Evolutionary conservation across 495 filamentous ascomycete species (phyloP), one percentile per base, ranked within the genome.

Genomic region (Podospora anserina): DNA sequence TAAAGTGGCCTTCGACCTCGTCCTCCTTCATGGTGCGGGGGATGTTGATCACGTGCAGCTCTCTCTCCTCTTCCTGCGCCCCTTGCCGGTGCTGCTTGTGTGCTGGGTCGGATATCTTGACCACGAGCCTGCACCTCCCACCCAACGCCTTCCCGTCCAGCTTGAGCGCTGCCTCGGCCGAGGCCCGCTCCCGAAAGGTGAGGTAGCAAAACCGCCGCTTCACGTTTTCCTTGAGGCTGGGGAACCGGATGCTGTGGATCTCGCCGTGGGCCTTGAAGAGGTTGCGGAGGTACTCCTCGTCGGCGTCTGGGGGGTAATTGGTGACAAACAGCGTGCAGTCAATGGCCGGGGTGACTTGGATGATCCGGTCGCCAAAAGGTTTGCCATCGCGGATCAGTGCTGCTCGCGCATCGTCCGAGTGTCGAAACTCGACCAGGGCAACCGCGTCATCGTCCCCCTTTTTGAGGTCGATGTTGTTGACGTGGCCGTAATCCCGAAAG

Each of bases 161-260:
- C 32, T 86, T 78, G 1, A 88, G 90, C 2, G 93, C 92, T 34
- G 84, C 84, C 23, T 85, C 82, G 1, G 92, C 91, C 26, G 86
- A 83, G 4, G 81, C 82, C 2, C 87, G 76, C 44, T 87, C 87
- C 54, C 88, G 83, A 77, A 97, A 97, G 59, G 96, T 91, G 7
- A 97, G 83, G 75, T 99, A 99, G 78, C 92, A 97, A 80, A 99
- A 99, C 5, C 94, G 89, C 34, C 95, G 91, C 72, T 89, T 88
- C 5, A 90, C 91, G 71, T 97, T 91, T 75, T 84, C 93, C 78
- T 94, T 94, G 59, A 99, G 86, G 55, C 91, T 95, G 6, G 95
- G 95, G 75, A 94, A 94, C 15, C 95, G 91, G 64, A 99, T 83
- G 73, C 90, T 91, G 64, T 94, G 82, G 65, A 99, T 89, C 44